A percentile compares a stretch with the other conserved stretches of the same genome.
Evolutionary conservation across 768 basidiomycete genomes (phyloP).

Genomic region (Paxillus rubicundulus): DNA sequence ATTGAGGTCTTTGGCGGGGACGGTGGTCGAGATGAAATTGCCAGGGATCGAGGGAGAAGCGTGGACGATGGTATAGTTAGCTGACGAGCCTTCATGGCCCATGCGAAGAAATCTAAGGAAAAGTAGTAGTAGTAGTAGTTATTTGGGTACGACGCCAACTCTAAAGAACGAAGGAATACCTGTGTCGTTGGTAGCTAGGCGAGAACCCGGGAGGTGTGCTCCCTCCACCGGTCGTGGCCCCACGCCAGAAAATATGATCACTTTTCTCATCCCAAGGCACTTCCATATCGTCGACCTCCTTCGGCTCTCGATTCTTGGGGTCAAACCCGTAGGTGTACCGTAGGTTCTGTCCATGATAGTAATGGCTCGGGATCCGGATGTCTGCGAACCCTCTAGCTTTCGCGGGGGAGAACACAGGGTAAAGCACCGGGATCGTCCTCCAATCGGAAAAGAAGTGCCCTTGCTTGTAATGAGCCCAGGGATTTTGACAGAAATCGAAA

Average conservation of each 20-base stretch:
- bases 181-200: constrained; percentile 81
- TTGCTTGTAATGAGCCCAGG: constrained; percentile 83
- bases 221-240: constrained; percentile 94
- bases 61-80: constrained; percentile 65
- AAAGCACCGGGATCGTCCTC: constrained; percentile 83
- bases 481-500: constrained; percentile 76
- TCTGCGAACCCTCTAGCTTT: constrained; percentile 84
- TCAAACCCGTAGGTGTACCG: constrained; percentile 94
- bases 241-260: constrained; percentile 92
- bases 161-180: constrained; percentile 40
- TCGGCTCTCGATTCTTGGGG: constrained; percentile 63
- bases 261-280: constrained; percentile 84
- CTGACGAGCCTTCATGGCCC: constrained; percentile 50
- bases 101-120: constrained; percentile 65
- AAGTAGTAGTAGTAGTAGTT: not conserved
- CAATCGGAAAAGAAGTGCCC: constrained; percentile 98
- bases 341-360: constrained; percentile 83
- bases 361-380: constrained; percentile 93
- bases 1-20: constrained; percentile 64
- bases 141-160: constrained; percentile 2
- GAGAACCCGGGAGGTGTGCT: constrained; percentile 83
- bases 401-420: constrained; percentile 92
- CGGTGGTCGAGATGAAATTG: constrained; percentile 56
- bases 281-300: constrained; percentile 83
- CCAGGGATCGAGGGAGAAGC: constrained; percentile 60